Conservation (phyloP, 495 filamentous ascomycete species). For the Jackrogersella minutella region DNA sequence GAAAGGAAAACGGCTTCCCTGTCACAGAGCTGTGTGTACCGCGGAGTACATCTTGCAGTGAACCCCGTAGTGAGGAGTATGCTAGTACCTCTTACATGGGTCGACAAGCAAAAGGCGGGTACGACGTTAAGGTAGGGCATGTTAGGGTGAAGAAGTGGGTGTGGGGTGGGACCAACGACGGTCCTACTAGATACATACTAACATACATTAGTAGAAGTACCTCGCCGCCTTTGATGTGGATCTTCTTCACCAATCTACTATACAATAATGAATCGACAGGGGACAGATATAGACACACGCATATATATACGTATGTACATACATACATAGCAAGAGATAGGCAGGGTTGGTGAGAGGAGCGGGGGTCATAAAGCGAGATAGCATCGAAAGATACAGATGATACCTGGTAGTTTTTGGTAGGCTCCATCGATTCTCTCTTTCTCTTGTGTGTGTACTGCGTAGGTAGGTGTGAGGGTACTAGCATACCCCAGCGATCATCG, state of each 20-base stretch:
- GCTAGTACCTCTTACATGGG: constrained; percentile 37
- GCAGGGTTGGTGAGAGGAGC: constrained; percentile 24
- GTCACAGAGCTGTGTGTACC: constrained; percentile 28
- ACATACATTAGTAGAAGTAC: constrained; percentile 28
- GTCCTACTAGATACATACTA: constrained; percentile 14
- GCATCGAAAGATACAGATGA: constrained; percentile 25
- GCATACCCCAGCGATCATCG: constrained; percentile 41
- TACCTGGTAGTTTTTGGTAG: constrained; percentile 22
- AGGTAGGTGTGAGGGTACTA: constrained; percentile 13
- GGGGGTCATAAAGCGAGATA: constrained; percentile 25
- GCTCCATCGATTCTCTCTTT: constrained; percentile 17
- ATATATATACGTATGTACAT: too few relatives aligned
- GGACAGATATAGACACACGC: too few relatives aligned
- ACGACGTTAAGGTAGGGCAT: constrained; percentile 34
- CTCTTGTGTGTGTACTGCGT: neutral
- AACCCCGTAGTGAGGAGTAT: constrained; percentile 28
- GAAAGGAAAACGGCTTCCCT: constrained; percentile 29
- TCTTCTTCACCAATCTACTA: constrained; percentile 23
- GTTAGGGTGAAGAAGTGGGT: constrained; percentile 29
- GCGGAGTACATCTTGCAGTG: constrained; percentile 29
- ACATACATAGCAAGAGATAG: too few relatives aligned
- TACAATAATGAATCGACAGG: constrained; percentile 17
- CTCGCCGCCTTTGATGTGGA: constrained; percentile 37
- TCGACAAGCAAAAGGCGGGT: constrained; percentile 39
- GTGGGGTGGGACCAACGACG: constrained; percentile 35